Evolutionary conservation across 2,329 filamentous ascomycete genomes (phyloP).

Genomic region (Monosporascus sp.): DNA sequence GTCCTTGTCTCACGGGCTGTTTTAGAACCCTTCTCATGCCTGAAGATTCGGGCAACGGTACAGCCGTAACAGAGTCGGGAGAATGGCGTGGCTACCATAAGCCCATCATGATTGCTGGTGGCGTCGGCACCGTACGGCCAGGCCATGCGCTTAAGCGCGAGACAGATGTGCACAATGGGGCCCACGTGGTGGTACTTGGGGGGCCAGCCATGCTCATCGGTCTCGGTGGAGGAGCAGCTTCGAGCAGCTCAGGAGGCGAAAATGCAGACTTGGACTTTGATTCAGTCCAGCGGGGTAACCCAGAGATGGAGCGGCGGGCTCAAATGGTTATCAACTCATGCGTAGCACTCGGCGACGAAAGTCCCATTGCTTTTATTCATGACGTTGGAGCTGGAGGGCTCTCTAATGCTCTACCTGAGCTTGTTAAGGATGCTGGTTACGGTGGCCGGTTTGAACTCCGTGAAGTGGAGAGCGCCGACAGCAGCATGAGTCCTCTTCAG

Average conservation of each 20-base stretch:
- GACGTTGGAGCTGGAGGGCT: slow-evolving; percentile 93
- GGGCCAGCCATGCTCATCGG: slow-evolving; percentile 98
- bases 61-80: slow-evolving; percentile 34
- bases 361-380: slow-evolving; percentile 94
- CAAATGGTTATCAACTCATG: slow-evolving; percentile 99
- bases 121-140: slow-evolving; percentile 85
- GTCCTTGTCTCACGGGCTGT: slow-evolving; percentile 81
- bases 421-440: slow-evolving; percentile 70
- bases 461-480: slow-evolving; percentile 85
- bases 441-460: slow-evolving; percentile 93
- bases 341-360: slow-evolving; percentile 73
- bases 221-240: slow-evolving; percentile 90
- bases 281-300: slow-evolving; percentile 94
- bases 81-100: slow-evolving; percentile 94
- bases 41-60: slow-evolving; percentile 45
- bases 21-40: slow-evolving; percentile 84
- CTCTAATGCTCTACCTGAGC: slow-evolving; percentile 70
- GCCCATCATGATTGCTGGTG: slow-evolving; percentile 81
- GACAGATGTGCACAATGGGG: slow-evolving; percentile 74
- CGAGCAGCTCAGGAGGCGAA: slow-evolving; percentile 82
- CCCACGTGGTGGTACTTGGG: slow-evolving; percentile 81
- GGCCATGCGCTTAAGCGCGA: slow-evolving; percentile 85
- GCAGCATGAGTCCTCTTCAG: slow-evolving; percentile 88
- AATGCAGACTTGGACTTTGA: slow-evolving; percentile 92
- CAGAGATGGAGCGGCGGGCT: slow-evolving; percentile 89